A percentile compares a stretch with the other conserved stretches of the same genome.
Evolutionary conservation across 805 yeast genomes (phyloP).

Genomic region (Crinitomyces ghanaensis): DNA sequence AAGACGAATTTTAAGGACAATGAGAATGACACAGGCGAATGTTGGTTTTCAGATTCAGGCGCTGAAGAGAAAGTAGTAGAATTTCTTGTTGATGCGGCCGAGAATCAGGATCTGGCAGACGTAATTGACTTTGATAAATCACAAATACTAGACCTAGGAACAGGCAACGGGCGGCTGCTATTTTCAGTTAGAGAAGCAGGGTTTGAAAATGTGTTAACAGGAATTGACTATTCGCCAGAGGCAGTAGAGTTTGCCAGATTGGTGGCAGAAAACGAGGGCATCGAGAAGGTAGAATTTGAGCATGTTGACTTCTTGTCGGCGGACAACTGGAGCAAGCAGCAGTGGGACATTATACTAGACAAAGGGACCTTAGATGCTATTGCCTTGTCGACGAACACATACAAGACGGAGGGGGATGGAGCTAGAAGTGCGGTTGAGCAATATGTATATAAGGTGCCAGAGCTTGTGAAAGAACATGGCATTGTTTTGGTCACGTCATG

Average conservation of each 20-base stretch:
- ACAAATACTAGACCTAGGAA: slow-evolving; percentile 68
- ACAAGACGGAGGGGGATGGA: slow-evolving; percentile 26
- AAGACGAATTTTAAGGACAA: slow-evolving; percentile 58
- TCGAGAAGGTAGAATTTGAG: slow-evolving; percentile 36
- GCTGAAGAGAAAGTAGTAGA: slow-evolving; percentile 81
- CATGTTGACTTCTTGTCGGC: slow-evolving; percentile 57
- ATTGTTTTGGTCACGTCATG: slow-evolving; percentile 76
- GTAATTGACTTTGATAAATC: slow-evolving; percentile 23
- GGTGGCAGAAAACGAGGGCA: slow-evolving; percentile 20
- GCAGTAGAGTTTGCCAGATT: slow-evolving; percentile 66
- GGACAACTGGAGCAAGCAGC: slow-evolving; percentile 27
- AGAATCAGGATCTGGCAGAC: slow-evolving; percentile 15
- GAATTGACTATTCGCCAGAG: slow-evolving; percentile 76
- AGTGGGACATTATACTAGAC: slow-evolving; percentile 71
- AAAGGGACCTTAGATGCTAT: slow-evolving; percentile 97
- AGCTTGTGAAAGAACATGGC: slow-evolving; percentile 45
- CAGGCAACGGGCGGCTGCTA: slow-evolving; percentile 90
- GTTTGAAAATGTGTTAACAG: slow-evolving; percentile 46
- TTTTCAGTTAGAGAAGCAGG: slow-evolving; percentile 60
- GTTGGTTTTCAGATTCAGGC: slow-evolving; percentile 94
- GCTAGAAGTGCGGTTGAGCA: slow-evolving; percentile 26
- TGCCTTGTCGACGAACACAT: slow-evolving; percentile 58
- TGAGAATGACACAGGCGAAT: slow-evolving; percentile 82
- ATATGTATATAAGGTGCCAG: slow-evolving; percentile 50
- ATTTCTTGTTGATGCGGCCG: slow-evolving; percentile 43